These are phyloP conservation scores for Colletotrichum costaricense DNA, from an alignment of 2,329 filamentous ascomycete species.

Conservation along the genomic window DNA sequence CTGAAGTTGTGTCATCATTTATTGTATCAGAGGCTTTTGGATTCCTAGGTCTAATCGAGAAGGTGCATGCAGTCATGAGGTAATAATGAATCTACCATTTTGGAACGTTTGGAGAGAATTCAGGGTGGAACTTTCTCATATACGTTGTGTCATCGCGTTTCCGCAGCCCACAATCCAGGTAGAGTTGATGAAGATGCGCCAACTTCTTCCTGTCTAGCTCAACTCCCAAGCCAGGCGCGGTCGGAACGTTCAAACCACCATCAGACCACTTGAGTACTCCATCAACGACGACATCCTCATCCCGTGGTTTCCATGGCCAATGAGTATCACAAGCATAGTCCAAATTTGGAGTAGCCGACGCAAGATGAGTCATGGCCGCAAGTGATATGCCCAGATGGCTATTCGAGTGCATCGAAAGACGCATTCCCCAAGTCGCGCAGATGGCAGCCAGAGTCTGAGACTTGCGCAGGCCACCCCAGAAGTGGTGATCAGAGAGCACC, in stretches of 20 bases:
- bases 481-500: slow-evolving; percentile 54
- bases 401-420: slow-evolving; percentile 56
- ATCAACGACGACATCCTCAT: slow-evolving; percentile 54
- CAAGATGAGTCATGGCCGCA: slow-evolving; percentile 56
- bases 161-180: slow-evolving; percentile 49
- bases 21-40: no score
- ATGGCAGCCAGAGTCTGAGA: slow-evolving; percentile 52
- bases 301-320: slow-evolving; percentile 56
- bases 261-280: slow-evolving; percentile 50
- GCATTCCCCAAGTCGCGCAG: slow-evolving; percentile 52
- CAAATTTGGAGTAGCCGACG: slow-evolving; percentile 52
- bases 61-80: no score
- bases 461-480: slow-evolving; percentile 55
- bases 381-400: slow-evolving; percentile 55
- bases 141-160: slow-evolving; percentile 52
- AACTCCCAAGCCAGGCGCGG: slow-evolving; percentile 47
- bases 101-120: slow-evolving; percentile 47
- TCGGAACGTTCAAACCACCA: slow-evolving; percentile 49
- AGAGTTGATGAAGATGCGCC: slow-evolving; percentile 49
- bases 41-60: not conserved
- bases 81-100: slow-evolving; percentile 41
- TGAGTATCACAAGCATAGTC: slow-evolving; percentile 57
- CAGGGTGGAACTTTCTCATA: slow-evolving; percentile 48
- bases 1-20: no score
- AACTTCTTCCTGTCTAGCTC: slow-evolving; percentile 51